A percentile compares a stretch with the other conserved stretches of the same genome.
These are phyloP conservation scores for Malus hybrid DNA, from an alignment of 331 rosid genomes.

Conservation along the genomic window DNA sequence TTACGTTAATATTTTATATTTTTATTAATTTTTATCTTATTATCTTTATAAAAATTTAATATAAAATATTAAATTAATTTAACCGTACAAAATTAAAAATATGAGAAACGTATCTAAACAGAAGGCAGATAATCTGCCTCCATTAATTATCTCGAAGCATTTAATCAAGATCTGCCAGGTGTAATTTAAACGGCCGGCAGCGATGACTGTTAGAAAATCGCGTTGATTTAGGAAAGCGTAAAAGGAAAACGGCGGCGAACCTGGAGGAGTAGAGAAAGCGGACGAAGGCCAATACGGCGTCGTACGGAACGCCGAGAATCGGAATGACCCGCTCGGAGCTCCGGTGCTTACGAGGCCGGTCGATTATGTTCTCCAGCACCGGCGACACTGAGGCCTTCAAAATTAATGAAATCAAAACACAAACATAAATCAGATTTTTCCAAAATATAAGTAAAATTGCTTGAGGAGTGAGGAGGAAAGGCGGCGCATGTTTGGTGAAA, in stretches of 20 bases:
- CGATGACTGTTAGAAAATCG: background rate
- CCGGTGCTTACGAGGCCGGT: slow-evolving; percentile 30
- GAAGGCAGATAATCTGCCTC: no score
- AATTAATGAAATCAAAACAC: background rate
- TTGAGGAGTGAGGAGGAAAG: background rate
- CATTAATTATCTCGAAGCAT: no score
- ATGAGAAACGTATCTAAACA: no score
- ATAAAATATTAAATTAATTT: no score
- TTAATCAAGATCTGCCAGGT: background rate
- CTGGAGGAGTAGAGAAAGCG: slow-evolving; percentile 63
- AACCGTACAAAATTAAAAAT: no score
- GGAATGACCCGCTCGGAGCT: slow-evolving; percentile 40
- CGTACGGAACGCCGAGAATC: slow-evolving; percentile 63
- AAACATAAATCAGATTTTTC: background rate
- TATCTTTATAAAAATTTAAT: no score
- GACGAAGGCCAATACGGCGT: slow-evolving; percentile 57
- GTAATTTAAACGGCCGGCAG: background rate
- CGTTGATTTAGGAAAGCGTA: background rate
- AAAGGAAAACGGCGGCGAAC: slow-evolving; percentile 17
- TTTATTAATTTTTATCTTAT: no score
- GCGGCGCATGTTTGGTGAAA: background rate
- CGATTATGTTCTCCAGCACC: slow-evolving; percentile 45
- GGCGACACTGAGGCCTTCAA: slow-evolving; percentile 61
- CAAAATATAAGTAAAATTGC: background rate
- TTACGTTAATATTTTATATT: no score